A percentile compares a stretch with the other conserved stretches of the same genome.
Evolutionary conservation across 768 basidiomycete genomes (phyloP).

Genomic region (Phlebiopsis flavidoalba): DNA sequence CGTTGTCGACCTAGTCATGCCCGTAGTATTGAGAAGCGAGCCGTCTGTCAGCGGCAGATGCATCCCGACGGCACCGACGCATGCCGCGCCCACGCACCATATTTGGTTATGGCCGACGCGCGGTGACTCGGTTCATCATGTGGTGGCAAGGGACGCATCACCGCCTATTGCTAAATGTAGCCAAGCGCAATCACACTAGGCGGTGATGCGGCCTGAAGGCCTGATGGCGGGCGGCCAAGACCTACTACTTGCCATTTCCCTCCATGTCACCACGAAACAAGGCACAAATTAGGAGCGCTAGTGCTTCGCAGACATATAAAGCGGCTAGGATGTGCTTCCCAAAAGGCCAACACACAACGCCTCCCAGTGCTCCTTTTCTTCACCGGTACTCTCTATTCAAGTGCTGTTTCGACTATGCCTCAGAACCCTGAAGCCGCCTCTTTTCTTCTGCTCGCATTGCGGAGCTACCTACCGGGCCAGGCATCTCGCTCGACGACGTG

Average conservation of each 20-base stretch:
- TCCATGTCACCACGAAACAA: no score
- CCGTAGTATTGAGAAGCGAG: not conserved
- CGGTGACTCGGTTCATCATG: not conserved
- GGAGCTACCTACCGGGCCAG: slow-evolving; percentile 19
- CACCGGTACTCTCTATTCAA: no score
- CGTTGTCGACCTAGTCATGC: not conserved
- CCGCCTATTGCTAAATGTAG: not conserved
- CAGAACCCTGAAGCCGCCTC: slow-evolving; percentile 25
- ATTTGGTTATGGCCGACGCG: not conserved
- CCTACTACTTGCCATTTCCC: no score
- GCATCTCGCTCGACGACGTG: slow-evolving; percentile 29
- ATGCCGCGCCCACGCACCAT: not conserved
- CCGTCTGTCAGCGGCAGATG: not conserved
- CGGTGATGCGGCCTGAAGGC: no score
- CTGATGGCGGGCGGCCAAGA: no score
- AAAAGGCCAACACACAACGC: no score
- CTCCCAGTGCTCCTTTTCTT: not conserved
- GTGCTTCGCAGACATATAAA: no score
- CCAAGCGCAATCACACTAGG: not conserved
- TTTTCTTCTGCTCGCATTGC: slow-evolving; percentile 23
- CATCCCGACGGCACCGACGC: not conserved
- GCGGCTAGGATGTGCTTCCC: no score
- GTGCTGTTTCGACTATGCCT: slow-evolving; percentile 21
- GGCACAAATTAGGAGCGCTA: not conserved
- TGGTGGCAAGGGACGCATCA: not conserved